Evolutionary conservation across 306 rosid genomes (phyloP).

Genomic region (Myrica gale): DNA sequence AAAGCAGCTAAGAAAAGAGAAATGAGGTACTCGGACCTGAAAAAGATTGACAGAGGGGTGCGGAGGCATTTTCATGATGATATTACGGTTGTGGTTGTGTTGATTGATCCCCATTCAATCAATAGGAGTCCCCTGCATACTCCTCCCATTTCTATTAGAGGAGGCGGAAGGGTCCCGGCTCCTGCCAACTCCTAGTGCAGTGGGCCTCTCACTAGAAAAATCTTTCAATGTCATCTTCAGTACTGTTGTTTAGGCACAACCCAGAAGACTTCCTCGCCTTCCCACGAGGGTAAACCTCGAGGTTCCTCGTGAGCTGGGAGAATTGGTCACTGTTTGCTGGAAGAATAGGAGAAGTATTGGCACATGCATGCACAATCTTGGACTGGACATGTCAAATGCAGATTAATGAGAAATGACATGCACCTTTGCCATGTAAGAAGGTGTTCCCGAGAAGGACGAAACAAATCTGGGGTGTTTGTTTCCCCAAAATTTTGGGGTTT

Average conservation of each 20-base stretch:
- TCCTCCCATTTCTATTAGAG: constrained; percentile 64
- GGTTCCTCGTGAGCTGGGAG: background rate
- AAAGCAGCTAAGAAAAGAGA: constrained; percentile 91
- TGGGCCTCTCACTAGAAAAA: background rate
- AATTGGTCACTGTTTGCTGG: background rate
- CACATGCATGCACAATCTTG: background rate
- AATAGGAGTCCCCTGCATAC: constrained; percentile 36
- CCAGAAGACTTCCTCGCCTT: background rate
- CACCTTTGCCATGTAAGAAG: constrained; percentile 2
- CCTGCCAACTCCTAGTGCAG: constrained; percentile 41
- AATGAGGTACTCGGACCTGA: constrained; percentile 68
- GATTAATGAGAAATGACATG: constrained; percentile 1
- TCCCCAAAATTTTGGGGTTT: no score
- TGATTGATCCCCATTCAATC: constrained; percentile 42
- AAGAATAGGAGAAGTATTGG: background rate
- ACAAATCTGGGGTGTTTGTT: no score
- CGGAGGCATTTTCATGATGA: constrained; percentile 92
- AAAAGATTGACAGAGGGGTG: constrained; percentile 67
- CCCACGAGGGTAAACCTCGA: background rate
- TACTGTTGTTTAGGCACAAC: background rate
- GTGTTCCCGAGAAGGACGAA: no score
- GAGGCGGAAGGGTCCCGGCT: constrained; percentile 36
- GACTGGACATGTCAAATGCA: background rate
- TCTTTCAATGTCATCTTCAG: background rate
- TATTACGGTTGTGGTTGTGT: constrained; percentile 70